Evolutionary conservation across 1,139 yeast species (phyloP).

Genomic region (Williopsis jadinii): DNA sequence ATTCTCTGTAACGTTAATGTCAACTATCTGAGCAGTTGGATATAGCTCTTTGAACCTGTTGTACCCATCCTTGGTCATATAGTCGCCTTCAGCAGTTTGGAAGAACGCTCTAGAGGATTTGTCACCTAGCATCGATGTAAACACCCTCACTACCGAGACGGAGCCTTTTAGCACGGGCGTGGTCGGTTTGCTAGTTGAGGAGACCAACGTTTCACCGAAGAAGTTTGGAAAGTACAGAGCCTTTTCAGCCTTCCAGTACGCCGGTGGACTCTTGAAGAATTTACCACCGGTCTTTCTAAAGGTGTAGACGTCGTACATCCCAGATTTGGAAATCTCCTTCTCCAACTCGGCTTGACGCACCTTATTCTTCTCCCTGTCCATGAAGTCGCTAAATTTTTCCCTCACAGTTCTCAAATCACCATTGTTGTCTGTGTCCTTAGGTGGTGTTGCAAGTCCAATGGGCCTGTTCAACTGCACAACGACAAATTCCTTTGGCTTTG

Average conservation of each 20-base stretch:
- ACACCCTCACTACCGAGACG: constrained; percentile 58
- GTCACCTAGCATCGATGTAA: constrained; percentile 68
- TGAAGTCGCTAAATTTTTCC: constrained; percentile 36
- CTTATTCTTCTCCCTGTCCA: constrained; percentile 42
- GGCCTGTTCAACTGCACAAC: constrained; percentile 36
- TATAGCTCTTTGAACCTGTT: constrained; percentile 27
- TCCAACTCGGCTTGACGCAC: constrained; percentile 56
- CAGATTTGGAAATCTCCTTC: constrained; percentile 78
- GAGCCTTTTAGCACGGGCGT: constrained; percentile 35
- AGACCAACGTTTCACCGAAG: constrained; percentile 46
- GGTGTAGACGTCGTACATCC: constrained; percentile 75
- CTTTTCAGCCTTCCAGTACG: constrained; percentile 68
- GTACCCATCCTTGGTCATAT: constrained; percentile 18
- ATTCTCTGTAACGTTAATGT: constrained; percentile 68
- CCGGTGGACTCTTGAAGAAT: constrained; percentile 71
- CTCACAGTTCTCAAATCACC: constrained; percentile 30
- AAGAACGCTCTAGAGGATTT: constrained; percentile 59
- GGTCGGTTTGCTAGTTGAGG: constrained; percentile 26
- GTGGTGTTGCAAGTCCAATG: constrained; percentile 35
- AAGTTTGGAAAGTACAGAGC: constrained; percentile 85
- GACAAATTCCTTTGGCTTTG: constrained; percentile 29
- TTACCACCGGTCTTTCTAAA: constrained; percentile 80
- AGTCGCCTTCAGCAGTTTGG: constrained; percentile 33
- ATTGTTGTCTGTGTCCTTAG: constrained; percentile 29
- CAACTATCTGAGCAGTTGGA: constrained; percentile 63